Percentiles rank a stretch among this genome's conserved stretches.
These are phyloP conservation scores for Scytalidium lignicola DNA, from an alignment of 2,329 filamentous ascomycete genomes.

Conservation along the genomic window DNA sequence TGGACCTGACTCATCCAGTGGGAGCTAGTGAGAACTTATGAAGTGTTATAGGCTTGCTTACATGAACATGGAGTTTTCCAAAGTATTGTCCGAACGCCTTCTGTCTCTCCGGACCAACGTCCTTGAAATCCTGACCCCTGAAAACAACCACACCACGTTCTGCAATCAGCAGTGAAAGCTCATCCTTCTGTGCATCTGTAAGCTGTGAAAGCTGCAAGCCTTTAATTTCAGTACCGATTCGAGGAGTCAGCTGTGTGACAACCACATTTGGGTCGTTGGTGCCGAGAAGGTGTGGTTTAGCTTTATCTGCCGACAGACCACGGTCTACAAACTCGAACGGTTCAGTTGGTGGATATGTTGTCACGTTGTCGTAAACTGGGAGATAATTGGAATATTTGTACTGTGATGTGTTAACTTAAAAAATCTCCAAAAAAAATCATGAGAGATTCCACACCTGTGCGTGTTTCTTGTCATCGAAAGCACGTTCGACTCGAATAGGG, in stretches of 20 bases:
- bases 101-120: slow-evolving; percentile 62
- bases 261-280: slow-evolving; percentile 63
- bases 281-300: slow-evolving; percentile 62
- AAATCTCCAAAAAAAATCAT: background rate
- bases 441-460: background rate
- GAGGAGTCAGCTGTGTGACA: slow-evolving; percentile 21
- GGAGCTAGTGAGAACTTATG: too few relatives aligned
- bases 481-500: background rate
- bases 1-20: too few relatives aligned
- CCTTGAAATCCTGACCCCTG: slow-evolving; percentile 43
- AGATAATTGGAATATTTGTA: slow-evolving; percentile 63
- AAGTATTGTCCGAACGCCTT: slow-evolving; percentile 67
- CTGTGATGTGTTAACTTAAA: slow-evolving; percentile 10
- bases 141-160: slow-evolving; percentile 34
- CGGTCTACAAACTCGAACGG: slow-evolving; percentile 68
- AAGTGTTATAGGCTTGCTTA: slow-evolving; percentile 46
- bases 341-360: slow-evolving; percentile 57
- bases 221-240: slow-evolving; percentile 32
- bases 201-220: slow-evolving; percentile 30
- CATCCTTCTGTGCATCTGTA: slow-evolving; percentile 30
- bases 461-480: background rate
- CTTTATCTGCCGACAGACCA: slow-evolving; percentile 64
- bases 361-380: slow-evolving; percentile 60
- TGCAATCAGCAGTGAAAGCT: slow-evolving; percentile 31
- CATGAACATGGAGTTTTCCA: slow-evolving; percentile 71